Evolutionary conservation across 768 basidiomycete species (phyloP), one percentile per base, ranked within the genome.

Genomic region (Favolaschia claudopus): DNA sequence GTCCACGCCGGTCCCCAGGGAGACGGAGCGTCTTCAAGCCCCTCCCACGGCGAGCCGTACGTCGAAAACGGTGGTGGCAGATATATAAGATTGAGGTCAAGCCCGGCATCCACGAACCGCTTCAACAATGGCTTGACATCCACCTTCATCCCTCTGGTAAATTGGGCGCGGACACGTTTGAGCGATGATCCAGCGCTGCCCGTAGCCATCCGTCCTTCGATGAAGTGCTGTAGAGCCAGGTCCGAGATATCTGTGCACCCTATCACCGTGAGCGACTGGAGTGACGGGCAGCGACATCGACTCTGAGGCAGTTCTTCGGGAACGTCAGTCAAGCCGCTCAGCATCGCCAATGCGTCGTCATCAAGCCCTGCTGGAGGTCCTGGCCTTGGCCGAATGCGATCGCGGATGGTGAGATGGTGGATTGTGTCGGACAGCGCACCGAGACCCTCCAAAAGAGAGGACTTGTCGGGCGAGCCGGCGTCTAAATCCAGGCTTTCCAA

Each of bases 41-140:
- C 56, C 42, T 44, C 40, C 56, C 56, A 58, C 1, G 56, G 56
- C 4, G 56, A 58, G 33, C 43, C 22, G 9, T 39, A 44, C 7
- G 43, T 40, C 27, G 32, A 27, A 12, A 27, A n/a, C 3, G 24
- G 4, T 7, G 32, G 32, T 1, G 52, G 8, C 19, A 42, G 25
- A 14, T 57, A n/a, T 3, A 12, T 34, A 33, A 49, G 33, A 2
- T 17, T 5, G 2, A 10, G 4, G 12, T 28, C 10, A 17, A 58
- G 33, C 5, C 40, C 48, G 2, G 24, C 22, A 13, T 43, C 48
- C 8, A 44, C n/a, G 34, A 37, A 50, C 0, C 40, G 32, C 7
- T 36, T 5, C 4, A 58, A 42, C 9, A 20, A n/a, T 6, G 56
- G 33, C 1, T 28, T 29, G 1, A 58, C 47, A 38, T 58, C 48